Evolutionary conservation across 2,329 filamentous ascomycete genomes (phyloP), one percentile per base, ranked within the genome.

Genomic region (Aotearoamyces nothofagi): DNA sequence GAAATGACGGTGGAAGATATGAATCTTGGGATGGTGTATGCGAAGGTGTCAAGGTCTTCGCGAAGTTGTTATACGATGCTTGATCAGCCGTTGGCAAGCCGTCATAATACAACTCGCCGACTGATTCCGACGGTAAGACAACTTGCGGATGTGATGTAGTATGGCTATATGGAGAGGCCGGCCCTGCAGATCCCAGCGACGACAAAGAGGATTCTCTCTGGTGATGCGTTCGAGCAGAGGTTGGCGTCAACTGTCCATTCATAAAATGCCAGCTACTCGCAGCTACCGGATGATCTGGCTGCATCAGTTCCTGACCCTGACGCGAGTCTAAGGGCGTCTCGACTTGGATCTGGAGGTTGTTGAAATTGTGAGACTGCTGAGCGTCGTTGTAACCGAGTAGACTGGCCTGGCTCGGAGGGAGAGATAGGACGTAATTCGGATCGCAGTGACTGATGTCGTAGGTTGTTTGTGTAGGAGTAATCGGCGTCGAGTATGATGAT

Each of bases 191-290:
- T 8, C 65, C 67, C 22, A 73, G 42, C 0, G 70, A 74, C 0
- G 69, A 74, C 20, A 70, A 52, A 5, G 69, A 74, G 2, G 69
- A 67, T 38, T 74, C 68, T 39, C 69, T 63, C 25, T 74, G 59
- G 41, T 75, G 69, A 14, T 26, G 26, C 12, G 35, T 32, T 35
- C 43, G 41, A 11, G 32, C 32, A 22, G 48, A 49, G 16, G 41
- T 44, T n/a, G 47, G 46, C 5, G 47, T 49, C 24, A 47, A 36
- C 38, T 49, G 45, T 27, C 42, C 44, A 39, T 46, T 42, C n/a
- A 42, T 13, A 13, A 14, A 39, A 20, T 42, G 37, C 43, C 41
- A 48, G 30, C 38, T 45, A 22, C 28, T 41, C 22, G 15, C 12
- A 10, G 17, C 8, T 30, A 34, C 36, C 5, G 39, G 27, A 17